These are phyloP conservation scores for Haberlea rhodopensis DNA, from an alignment of 257 asterid species.

Conservation along the genomic window DNA sequence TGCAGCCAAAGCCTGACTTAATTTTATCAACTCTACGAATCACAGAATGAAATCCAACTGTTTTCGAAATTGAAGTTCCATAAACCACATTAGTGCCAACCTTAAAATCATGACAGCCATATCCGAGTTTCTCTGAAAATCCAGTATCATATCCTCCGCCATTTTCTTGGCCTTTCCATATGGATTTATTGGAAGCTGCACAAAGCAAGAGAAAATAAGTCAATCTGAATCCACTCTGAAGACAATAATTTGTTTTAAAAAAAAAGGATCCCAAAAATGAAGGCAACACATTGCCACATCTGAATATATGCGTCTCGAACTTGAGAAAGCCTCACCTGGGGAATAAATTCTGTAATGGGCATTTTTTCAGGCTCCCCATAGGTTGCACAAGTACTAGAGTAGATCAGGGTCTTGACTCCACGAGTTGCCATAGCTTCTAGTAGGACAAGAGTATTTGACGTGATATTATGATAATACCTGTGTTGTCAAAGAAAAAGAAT, in stretches of 20 bases:
- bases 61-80: neutral
- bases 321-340: constrained; percentile 46
- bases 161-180: constrained; percentile 97
- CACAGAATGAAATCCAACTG: neutral
- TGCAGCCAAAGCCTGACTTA: neutral
- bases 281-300: too few relatives aligned
- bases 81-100: constrained; percentile 27
- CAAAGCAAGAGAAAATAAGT: constrained; percentile 16
- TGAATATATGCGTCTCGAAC: neutral
- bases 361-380: constrained; percentile 87
- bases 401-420: constrained; percentile 66
- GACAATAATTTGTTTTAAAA: neutral
- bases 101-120: constrained; percentile 95
- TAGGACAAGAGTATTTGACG: constrained; percentile 79
- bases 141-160: constrained; percentile 95
- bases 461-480: constrained; percentile 97
- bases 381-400: constrained; percentile 94
- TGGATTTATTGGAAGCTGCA: constrained; percentile 87
- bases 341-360: constrained; percentile 85
- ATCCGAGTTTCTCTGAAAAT: constrained; percentile 76
- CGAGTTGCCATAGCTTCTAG: constrained; percentile 75
- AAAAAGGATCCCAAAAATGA: too few relatives aligned
- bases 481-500: constrained; percentile 18
- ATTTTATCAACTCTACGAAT: neutral
- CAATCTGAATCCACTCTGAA: constrained; percentile 3